phyloP scores from a whole-genome alignment of 306 rosid species.

The Hippophae gyantsensis region DNA sequence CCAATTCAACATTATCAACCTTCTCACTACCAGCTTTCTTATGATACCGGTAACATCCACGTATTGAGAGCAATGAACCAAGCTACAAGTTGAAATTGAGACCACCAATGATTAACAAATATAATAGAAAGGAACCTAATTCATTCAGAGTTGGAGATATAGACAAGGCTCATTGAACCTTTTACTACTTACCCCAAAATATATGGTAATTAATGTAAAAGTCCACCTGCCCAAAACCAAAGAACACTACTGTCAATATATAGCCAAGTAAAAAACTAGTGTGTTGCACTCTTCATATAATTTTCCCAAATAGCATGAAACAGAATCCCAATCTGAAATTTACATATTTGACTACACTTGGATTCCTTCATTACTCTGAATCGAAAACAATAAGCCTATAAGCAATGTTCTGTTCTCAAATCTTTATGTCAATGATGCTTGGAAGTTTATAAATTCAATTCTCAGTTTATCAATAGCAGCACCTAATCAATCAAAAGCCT shows the following conservation, averaged over 20 bases:
- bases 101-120: conserved; percentile 10
- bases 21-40: conserved; percentile 72
- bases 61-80: conserved; percentile 72
- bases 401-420: background rate
- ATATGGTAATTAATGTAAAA: conserved; percentile 60
- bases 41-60: conserved; percentile 72
- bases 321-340: background rate
- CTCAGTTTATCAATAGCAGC: background rate
- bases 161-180: conserved; percentile 17
- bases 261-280: conserved; percentile 2
- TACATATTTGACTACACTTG: background rate
- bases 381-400: background rate
- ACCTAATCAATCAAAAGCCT: too few relatives aligned
- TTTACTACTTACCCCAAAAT: conserved; percentile 78
- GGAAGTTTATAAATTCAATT: background rate
- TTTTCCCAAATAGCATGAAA: background rate
- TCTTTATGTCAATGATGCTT: background rate
- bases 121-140: background rate
- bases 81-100: conserved; percentile 35
- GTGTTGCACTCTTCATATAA: background rate
- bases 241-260: conserved; percentile 1
- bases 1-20: conserved; percentile 67
- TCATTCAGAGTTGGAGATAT: background rate
- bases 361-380: background rate
- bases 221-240: conserved; percentile 71